Evolutionary conservation across 163 green algal species (phyloP).

Genomic region (Trebouxiophyceae sp.): DNA sequence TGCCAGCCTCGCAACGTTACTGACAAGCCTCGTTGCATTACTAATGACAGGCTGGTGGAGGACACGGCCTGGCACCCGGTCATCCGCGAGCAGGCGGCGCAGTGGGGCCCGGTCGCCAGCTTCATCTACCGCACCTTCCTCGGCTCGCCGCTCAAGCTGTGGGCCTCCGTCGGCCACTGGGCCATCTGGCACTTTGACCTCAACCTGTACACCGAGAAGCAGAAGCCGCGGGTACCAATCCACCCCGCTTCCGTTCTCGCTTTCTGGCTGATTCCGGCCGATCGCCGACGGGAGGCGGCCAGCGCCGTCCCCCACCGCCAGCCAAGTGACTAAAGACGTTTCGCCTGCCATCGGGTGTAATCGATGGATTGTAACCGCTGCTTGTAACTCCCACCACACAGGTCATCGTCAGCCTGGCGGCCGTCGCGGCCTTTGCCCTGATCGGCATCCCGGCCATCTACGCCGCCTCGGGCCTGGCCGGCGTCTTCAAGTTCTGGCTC

Average conservation of each 20-base stretch:
- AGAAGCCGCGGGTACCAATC: conserved; percentile 78
- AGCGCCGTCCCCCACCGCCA: too few relatives aligned
- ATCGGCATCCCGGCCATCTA: conserved; percentile 62
- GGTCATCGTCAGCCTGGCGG: conserved; percentile 68
- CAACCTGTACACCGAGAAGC: conserved; percentile 78
- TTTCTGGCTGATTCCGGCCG: too few relatives aligned
- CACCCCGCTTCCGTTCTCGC: too few relatives aligned
- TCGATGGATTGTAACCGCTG: too few relatives aligned
- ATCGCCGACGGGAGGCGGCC: too few relatives aligned
- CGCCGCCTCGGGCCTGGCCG: conserved; percentile 53
- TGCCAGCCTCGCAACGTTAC: too few relatives aligned
- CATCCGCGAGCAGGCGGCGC: conserved; percentile 39
- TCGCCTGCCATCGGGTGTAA: too few relatives aligned
- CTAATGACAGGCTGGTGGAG: conserved; percentile 70
- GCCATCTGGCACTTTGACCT: conserved; percentile 93
- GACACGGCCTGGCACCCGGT: conserved; percentile 91
- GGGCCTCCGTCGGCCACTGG: conserved; percentile 91
- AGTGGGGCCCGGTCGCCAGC: conserved; percentile 32
- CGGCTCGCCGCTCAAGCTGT: conserved; percentile 85
- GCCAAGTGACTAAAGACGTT: too few relatives aligned
- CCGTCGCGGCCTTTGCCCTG: conserved; percentile 64
- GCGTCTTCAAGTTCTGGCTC: conserved; percentile 92
- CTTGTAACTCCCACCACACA: too few relatives aligned
- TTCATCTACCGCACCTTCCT: conserved; percentile 71
- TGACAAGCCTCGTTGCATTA: neutral